Evolutionary conservation across 164 flowering plant species (phyloP).

Genomic region (Nymphaea colorata): DNA sequence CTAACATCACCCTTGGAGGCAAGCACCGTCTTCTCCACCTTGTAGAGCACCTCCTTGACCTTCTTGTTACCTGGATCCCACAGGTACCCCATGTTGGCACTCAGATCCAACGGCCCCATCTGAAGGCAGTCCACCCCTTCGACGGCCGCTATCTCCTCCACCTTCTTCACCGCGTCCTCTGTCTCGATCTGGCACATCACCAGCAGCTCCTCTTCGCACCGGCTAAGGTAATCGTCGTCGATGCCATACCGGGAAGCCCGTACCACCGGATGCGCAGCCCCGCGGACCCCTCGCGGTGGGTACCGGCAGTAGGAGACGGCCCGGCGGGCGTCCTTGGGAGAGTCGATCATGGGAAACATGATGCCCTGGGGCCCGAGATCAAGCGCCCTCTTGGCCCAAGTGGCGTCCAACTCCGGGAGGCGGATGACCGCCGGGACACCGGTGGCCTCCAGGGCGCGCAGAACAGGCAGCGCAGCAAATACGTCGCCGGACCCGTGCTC

Average conservation of each 20-base stretch:
- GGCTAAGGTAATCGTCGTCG: slow-evolving; percentile 56
- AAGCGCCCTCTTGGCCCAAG: slow-evolving; percentile 89
- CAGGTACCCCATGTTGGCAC: slow-evolving; percentile 77
- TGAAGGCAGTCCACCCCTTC: slow-evolving; percentile 90
- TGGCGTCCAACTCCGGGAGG: slow-evolving; percentile 48
- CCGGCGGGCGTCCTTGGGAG: slow-evolving; percentile 34
- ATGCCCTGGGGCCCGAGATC: slow-evolving; percentile 91
- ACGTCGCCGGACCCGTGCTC: slow-evolving; percentile 89
- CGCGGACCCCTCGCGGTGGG: slow-evolving; percentile 80
- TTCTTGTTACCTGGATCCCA: slow-evolving; percentile 91
- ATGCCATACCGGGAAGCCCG: slow-evolving; percentile 74
- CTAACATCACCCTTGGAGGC: not conserved
- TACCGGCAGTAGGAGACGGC: slow-evolving; percentile 76
- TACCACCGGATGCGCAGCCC: slow-evolving; percentile 75
- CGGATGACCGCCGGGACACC: slow-evolving; percentile 61
- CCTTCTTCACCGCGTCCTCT: slow-evolving; percentile 45
- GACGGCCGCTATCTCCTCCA: slow-evolving; percentile 67
- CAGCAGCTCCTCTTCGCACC: slow-evolving; percentile 58
- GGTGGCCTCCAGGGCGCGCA: slow-evolving; percentile 63
- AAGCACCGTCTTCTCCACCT: slow-evolving; percentile 68
- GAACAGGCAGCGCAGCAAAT: slow-evolving; percentile 54
- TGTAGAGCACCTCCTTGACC: slow-evolving; percentile 46
- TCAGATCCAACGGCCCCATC: slow-evolving; percentile 90
- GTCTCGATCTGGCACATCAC: slow-evolving; percentile 89
- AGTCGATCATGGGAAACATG: slow-evolving; percentile 91